Evolutionary conservation across 305 asterid species (phyloP).

Genomic region (Andrographis paniculata): DNA sequence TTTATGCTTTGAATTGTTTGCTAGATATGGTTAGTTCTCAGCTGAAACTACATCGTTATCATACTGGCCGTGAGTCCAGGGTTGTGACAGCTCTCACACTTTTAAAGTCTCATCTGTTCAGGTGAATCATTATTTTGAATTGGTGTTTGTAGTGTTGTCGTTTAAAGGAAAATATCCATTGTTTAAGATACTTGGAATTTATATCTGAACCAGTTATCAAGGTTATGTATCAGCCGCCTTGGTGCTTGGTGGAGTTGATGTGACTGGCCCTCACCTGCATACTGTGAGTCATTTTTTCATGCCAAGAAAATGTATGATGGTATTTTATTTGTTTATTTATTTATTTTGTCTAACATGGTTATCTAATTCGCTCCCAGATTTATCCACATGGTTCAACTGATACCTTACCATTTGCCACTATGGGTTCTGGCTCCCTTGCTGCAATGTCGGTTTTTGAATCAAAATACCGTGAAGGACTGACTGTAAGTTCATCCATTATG

Average conservation of each 20-base stretch:
- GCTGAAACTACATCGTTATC: slow-evolving; percentile 77
- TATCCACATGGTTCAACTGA: slow-evolving; percentile 98
- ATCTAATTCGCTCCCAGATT: slow-evolving; percentile 39
- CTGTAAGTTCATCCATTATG: slow-evolving; percentile 41
- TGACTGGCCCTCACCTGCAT: slow-evolving; percentile 88
- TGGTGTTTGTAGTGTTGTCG: slow-evolving; percentile 8
- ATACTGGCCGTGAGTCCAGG: slow-evolving; percentile 91
- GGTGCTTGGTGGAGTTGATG: slow-evolving; percentile 96
- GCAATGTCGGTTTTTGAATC: slow-evolving; percentile 93
- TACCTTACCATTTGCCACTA: slow-evolving; percentile 93
- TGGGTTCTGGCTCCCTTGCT: slow-evolving; percentile 99
- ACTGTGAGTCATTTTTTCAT: slow-evolving; percentile 55
- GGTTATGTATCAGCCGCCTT: slow-evolving; percentile 89
- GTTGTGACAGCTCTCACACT: slow-evolving; percentile 87
- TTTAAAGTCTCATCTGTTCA: slow-evolving; percentile 82
- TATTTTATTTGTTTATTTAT: not conserved
- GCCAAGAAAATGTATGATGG: not conserved
- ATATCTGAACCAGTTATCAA: slow-evolving; percentile 51
- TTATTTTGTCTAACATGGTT: slow-evolving; percentile 15
- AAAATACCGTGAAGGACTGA: slow-evolving; percentile 70
- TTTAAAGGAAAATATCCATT: slow-evolving; percentile 11
- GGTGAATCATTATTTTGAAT: slow-evolving; percentile 31
- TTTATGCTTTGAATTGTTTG: slow-evolving; percentile 6
- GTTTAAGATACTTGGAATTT: slow-evolving; percentile 14
- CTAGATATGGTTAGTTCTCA: slow-evolving; percentile 95